Base-by-base conservation (phyloP, 2,329 filamentous ascomycete genomes). In the Nemania sp. region DNA sequence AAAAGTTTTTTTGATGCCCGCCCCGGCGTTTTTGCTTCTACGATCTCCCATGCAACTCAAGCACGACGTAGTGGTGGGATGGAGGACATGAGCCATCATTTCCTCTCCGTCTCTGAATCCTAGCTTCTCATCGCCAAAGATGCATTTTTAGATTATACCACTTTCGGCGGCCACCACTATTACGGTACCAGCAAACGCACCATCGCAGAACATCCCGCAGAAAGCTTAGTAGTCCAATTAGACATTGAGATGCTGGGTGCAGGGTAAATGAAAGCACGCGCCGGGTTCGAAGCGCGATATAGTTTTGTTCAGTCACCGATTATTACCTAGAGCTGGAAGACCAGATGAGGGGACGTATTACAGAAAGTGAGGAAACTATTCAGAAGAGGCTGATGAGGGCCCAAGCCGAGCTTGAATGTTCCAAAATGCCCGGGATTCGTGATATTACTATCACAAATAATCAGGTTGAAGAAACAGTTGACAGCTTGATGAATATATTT, bases 161-260 rank as follows among this genome's bases (percentile, higher is more conserved):
- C 20, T 55, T 67, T 63, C 6, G 63, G 55, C 53, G 67, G 59
- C 52, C 58, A 69, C 27, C 58, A 69, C 27, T 64, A 55, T 49
- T 69, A 69, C 53, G 64, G 64, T 35, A 69, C 67, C 27, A 67
- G 67, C 64, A 62, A 63, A 52, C 53, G 51, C 18, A 69, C 63
- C 22, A 62, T 69, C 35, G 49, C 55, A 43, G 63, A 69, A 47
- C 63, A 69, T n/a, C 55, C 45, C 10, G 58, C 67, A 51, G 60
- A 62, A 60, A 59, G 67, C 24, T 51, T 60, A 15, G 51, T 69
- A 43, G 67, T 63, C 54, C 32, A 60, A 53, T 43, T 66, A 29
- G 67, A 69, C n/a, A 66, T 69, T 41, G 63, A 69, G 55, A 69
- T 69, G 58, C 35, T 63, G 0, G 54, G 67, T 26, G 49, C 63